Evolutionary conservation across 345 rosid species (phyloP), one percentile per base, ranked within the genome.

Genomic region (Luvunga scandens): DNA sequence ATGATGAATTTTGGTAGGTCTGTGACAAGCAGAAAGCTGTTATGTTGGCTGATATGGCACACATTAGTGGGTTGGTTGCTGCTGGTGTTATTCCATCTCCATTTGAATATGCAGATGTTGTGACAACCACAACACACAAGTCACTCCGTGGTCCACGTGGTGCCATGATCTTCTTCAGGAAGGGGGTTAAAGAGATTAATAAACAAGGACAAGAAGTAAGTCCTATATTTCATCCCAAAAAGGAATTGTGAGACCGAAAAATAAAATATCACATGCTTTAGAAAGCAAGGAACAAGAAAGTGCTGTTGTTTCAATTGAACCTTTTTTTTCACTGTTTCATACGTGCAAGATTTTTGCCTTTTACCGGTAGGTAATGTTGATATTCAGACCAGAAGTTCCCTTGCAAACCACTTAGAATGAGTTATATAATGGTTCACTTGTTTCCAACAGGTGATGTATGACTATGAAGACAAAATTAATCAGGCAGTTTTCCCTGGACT

Each of bases 131-230:
- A 61, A 95, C 99, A 39, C 99, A 95, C 84, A 95, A 95, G 81
- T 95, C 99, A 18, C 98, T 95, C 67, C 97, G 99, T 61, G 99
- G 99, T 81, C 98, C 99, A 31, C 91, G 99, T 77, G 99, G 99
- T 19, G 99, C 98, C 63, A 92, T 95, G 98, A 95, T 95, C 82
- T 95, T 95, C 91, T 95, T 89, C 84, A 90, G 93, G 85, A 95
- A 93, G 88, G 99, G 97, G 19, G 77, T 95, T 36, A 95, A 95
- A 84, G 97, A 86, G 86, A 70, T 93, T 50, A 90, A 92, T 87
- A 93, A 95, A 85, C 89, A 90, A 85, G 98, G 97, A 70, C 75
- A 95, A 88, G 98, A 95, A 90, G 98, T 93, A 76, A 79, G 88
- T 83, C 4, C 39, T 57, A 59, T 38, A 48, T 30, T 73, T 33